phyloP scores from a whole-genome alignment of 768 basidiomycete species.

The Hericium erinaceus region DNA sequence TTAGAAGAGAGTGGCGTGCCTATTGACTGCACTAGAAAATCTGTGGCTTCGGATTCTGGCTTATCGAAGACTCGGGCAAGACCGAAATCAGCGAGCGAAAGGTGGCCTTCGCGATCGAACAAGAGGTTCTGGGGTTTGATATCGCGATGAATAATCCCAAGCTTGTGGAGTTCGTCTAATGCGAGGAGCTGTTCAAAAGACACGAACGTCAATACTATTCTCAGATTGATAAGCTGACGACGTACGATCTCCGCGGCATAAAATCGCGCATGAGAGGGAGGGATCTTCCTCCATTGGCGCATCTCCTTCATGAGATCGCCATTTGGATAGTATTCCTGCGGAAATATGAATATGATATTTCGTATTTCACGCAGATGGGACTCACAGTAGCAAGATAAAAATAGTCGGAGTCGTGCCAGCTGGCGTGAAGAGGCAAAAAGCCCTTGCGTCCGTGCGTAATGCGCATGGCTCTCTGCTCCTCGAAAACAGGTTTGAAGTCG shows the following conservation, averaged over 20 bases:
- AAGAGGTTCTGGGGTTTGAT: conserved; percentile 4
- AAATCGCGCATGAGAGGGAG: background rate
- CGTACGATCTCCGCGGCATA: background rate
- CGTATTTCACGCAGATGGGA: no score
- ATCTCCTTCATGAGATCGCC: background rate
- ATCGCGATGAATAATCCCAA: conserved; percentile 5
- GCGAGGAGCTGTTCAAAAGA: conserved; percentile 1
- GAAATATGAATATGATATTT: no score
- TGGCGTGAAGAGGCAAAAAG: no score
- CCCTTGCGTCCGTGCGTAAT: no score
- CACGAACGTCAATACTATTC: no score
- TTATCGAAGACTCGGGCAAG: background rate
- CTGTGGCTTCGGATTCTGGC: background rate
- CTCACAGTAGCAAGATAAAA: no score
- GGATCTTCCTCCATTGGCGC: background rate
- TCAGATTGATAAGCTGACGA: background rate
- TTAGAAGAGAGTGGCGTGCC: background rate
- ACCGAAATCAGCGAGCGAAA: conserved; percentile 1
- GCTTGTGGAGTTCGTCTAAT: background rate
- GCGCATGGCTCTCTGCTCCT: no score
- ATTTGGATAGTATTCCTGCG: background rate
- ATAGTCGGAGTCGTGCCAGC: no score
- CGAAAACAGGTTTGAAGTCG: no score
- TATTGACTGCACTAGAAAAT: no score
- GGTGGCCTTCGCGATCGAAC: background rate